These are phyloP conservation scores for Aeschynomene evenia DNA, from an alignment of 306 rosid species.

Conservation along the genomic window DNA sequence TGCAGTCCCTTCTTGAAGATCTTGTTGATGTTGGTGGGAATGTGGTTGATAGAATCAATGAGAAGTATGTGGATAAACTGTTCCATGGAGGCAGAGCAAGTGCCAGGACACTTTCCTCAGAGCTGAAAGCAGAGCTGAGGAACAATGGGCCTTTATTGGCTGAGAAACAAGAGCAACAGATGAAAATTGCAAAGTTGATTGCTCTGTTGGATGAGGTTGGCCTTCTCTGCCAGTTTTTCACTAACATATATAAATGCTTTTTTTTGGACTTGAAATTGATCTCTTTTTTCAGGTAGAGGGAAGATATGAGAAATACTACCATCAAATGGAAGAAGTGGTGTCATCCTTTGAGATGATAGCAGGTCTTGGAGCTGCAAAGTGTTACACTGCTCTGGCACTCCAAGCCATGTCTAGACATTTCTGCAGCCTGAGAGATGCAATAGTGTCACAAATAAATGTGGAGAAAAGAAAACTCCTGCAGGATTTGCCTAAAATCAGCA, in stretches of 20 bases:
- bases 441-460: conserved; percentile 52
- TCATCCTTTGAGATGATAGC: conserved; percentile 67
- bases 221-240: conserved; percentile 8
- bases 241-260: neutral
- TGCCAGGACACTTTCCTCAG: conserved; percentile 48
- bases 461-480: conserved; percentile 59
- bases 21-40: conserved; percentile 58
- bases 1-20: conserved; percentile 67
- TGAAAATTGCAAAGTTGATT: conserved; percentile 58
- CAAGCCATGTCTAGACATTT: conserved; percentile 89
- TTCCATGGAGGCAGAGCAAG: conserved; percentile 53
- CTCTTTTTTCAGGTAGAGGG: conserved; percentile 59
- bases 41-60: conserved; percentile 50
- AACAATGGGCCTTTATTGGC: conserved; percentile 48
- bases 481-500: conserved; percentile 59
- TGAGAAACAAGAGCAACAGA: conserved; percentile 64
- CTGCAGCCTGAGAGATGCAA: conserved; percentile 66
- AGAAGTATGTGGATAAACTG: conserved; percentile 47
- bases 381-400: conserved; percentile 76
- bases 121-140: conserved; percentile 57
- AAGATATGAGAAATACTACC: conserved; percentile 69
- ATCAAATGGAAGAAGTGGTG: conserved; percentile 73
- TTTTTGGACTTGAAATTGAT: neutral
- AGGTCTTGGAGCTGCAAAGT: conserved; percentile 69
- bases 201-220: conserved; percentile 68